A percentile compares a stretch with the other conserved stretches of the same genome.
Evolutionary conservation across 139 green algal genomes (phyloP).

Genomic region (Coelastrella sp.): DNA sequence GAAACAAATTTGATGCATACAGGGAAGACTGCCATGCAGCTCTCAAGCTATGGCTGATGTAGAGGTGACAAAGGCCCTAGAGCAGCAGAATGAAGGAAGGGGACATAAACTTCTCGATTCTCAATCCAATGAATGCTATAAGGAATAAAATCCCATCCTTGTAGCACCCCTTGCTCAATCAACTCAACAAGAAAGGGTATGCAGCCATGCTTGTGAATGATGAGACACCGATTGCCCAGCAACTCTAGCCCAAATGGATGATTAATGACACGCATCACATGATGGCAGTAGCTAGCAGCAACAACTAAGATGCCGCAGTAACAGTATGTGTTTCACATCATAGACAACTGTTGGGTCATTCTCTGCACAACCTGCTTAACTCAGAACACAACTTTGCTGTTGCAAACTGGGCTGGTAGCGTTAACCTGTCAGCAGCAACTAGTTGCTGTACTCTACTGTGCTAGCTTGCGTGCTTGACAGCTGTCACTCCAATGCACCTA

Average conservation of each 20-base stretch:
- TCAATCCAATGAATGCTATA: conserved; percentile 64
- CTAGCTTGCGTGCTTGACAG: too few relatives aligned
- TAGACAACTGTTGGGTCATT: not conserved
- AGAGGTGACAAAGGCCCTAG: not conserved
- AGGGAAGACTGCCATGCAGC: too few relatives aligned
- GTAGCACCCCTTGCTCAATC: too few relatives aligned
- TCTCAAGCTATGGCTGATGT: not conserved
- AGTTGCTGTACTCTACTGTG: too few relatives aligned
- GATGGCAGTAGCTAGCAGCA: not conserved
- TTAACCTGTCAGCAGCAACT: not conserved
- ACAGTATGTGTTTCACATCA: not conserved
- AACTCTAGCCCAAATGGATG: too few relatives aligned
- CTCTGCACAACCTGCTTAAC: too few relatives aligned
- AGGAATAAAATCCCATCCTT: too few relatives aligned
- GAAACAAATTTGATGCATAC: too few relatives aligned
- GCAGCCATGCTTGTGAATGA: not conserved
- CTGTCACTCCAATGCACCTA: too few relatives aligned
- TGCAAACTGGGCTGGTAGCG: not conserved
- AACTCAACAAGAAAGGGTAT: conserved; percentile 69
- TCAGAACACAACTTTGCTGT: too few relatives aligned
- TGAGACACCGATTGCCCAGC: too few relatives aligned
- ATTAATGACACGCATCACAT: too few relatives aligned
- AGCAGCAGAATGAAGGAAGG: conserved; percentile 42
- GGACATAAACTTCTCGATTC: conserved; percentile 63
- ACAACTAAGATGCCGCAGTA: not conserved